Percentiles rank a stretch among this genome's conserved stretches.
These are phyloP conservation scores for Monilinia aucupariae DNA, from an alignment of 2,329 filamentous ascomycete genomes.

Conservation along the genomic window DNA sequence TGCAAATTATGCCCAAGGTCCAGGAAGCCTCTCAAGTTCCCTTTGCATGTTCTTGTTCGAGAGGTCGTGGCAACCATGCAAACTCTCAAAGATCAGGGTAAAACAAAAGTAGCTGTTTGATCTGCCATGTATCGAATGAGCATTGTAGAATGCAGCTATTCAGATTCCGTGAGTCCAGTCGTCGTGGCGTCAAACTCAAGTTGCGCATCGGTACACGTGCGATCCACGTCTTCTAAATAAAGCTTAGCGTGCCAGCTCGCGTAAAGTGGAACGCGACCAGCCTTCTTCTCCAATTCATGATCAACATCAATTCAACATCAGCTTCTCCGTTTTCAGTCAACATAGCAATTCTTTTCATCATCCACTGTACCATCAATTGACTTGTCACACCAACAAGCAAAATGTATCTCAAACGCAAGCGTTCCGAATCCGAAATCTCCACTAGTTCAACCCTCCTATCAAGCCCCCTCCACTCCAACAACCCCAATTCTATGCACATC, in stretches of 20 bases:
- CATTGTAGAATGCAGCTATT: neutral
- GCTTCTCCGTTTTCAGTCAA: neutral
- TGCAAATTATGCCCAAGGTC: neutral
- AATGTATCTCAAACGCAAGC: slow-evolving; percentile 59
- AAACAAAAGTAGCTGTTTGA: neutral
- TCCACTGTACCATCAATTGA: neutral
- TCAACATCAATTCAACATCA: slow-evolving; percentile 4
- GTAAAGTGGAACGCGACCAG: slow-evolving; percentile 10
- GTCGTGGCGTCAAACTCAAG: neutral
- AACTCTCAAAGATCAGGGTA: neutral
- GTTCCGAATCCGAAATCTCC: slow-evolving; percentile 53
- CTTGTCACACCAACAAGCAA: neutral
- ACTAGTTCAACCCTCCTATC: slow-evolving; percentile 43
- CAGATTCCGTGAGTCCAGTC: neutral
- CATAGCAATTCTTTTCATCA: neutral
- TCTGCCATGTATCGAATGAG: neutral
- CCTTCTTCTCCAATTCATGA: neutral
- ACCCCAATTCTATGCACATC: slow-evolving; percentile 37
- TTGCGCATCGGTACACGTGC: neutral
- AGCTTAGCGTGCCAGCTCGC: slow-evolving; percentile 10
- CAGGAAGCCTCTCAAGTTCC: no score
- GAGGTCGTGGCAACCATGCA: neutral
- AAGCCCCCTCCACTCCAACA: slow-evolving; percentile 32
- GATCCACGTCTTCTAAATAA: neutral
- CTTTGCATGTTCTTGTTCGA: neutral